Conservation (phyloP, 2,329 filamentous ascomycete genomes). For the Purpureocillium takamizusanense region DNA sequence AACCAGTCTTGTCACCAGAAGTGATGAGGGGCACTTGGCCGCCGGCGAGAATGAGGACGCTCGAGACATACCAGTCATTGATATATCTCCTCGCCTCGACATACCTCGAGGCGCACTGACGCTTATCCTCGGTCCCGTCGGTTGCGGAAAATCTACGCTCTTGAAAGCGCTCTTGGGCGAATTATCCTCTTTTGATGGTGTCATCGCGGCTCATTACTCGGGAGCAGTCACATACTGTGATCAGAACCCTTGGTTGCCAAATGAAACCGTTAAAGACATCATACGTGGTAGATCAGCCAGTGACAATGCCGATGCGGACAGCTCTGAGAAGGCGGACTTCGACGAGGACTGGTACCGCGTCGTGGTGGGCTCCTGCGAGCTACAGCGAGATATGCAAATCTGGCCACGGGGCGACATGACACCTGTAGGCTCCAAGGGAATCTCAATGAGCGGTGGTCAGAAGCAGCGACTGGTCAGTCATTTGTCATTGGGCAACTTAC, state of each 20-base stretch:
- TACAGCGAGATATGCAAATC: constrained; percentile 11
- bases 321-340: constrained; percentile 5
- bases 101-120: constrained; percentile 5
- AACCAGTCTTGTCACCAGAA: too few relatives aligned
- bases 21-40: too few relatives aligned
- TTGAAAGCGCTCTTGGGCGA: constrained; percentile 18
- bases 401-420: constrained; percentile 20
- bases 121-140: constrained; percentile 19
- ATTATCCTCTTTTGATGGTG: constrained; percentile 9
- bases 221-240: constrained; percentile 14
- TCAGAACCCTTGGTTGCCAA: constrained; percentile 13
- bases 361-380: constrained; percentile 15
- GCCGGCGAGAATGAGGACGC: background rate
- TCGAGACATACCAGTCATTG: background rate
- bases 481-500: too few relatives aligned
- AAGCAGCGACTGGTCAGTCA: constrained; percentile 12
- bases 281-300: constrained; percentile 17
- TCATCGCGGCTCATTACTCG: constrained; percentile 6
- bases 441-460: constrained; percentile 23
- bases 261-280: constrained; percentile 18
- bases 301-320: constrained; percentile 31
- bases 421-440: constrained; percentile 19
- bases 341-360: constrained; percentile 13
- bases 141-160: constrained; percentile 19
- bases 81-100: background rate